Percentiles rank a stretch among this genome's conserved stretches.
Conservation (phyloP, 306 rosid genomes). For the Clitoria ternatea region DNA sequence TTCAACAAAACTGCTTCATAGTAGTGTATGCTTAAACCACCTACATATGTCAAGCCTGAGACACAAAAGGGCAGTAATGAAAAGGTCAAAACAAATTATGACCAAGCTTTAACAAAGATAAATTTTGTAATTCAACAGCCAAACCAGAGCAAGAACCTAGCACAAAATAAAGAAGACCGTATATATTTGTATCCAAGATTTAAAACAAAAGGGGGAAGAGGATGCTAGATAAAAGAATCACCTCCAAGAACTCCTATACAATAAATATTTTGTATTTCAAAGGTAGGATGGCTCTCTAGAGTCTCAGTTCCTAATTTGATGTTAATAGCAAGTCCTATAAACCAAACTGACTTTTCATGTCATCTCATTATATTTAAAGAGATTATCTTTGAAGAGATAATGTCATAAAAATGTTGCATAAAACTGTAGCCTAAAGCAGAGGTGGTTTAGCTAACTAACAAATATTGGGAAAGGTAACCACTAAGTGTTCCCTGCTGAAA, state of each 20-base stretch:
- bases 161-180: not conserved
- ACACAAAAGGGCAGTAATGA: not conserved
- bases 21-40: not conserved
- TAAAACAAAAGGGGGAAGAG: not conserved
- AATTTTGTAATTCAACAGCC: not conserved
- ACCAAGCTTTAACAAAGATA: not conserved
- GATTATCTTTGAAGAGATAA: constrained; percentile 18
- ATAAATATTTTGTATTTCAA: constrained; percentile 9
- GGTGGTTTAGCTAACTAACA: not conserved
- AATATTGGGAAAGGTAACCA: constrained; percentile 11
- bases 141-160: constrained; percentile 6
- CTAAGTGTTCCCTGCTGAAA: constrained; percentile 6
- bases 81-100: constrained; percentile 15
- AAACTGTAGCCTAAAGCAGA: constrained; percentile 17
- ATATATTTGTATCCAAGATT: not conserved
- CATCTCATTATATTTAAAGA: constrained; percentile 5
- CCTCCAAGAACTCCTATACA: constrained; percentile 9
- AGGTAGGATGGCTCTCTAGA: not conserved
- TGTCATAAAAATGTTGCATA: not conserved
- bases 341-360: constrained; percentile 16
- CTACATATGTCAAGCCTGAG: not conserved
- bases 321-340: not conserved
- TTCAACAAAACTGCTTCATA: constrained; percentile 7
- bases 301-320: constrained; percentile 18
- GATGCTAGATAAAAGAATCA: not conserved